Conservation (phyloP, 2,329 filamentous ascomycete genomes). For the Aspergillus ochraceoroseus region DNA sequence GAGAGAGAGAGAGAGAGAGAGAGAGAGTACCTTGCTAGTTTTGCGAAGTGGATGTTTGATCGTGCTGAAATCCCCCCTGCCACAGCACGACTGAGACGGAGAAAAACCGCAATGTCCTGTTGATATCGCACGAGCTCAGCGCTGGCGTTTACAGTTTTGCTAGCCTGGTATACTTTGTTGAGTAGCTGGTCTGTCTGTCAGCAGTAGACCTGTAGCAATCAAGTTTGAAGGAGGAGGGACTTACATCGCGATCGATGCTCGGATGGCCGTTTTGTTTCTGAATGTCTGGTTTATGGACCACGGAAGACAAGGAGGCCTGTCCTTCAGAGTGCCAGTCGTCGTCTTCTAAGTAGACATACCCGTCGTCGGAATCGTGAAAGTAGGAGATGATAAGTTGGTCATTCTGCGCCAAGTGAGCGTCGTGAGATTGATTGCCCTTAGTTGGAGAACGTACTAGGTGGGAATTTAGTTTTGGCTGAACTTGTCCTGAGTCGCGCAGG, state of each 20-base stretch:
- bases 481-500: conserved; percentile 30
- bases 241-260: conserved; percentile 26
- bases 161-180: conserved; percentile 55
- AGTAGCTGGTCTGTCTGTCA: conserved; percentile 40
- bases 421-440: background rate
- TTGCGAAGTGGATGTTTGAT: conserved; percentile 72
- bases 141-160: conserved; percentile 58
- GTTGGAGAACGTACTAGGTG: conserved; percentile 37
- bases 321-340: conserved; percentile 38
- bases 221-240: background rate
- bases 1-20: background rate
- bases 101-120: conserved; percentile 79
- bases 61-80: conserved; percentile 69
- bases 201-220: background rate
- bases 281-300: conserved; percentile 30
- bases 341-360: conserved; percentile 70
- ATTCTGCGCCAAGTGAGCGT: conserved; percentile 45
- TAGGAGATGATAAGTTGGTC: conserved; percentile 87
- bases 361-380: conserved; percentile 68
- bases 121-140: conserved; percentile 79
- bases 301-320: conserved; percentile 35
- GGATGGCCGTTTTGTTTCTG: conserved; percentile 18
- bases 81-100: conserved; percentile 82
- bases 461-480: conserved; percentile 34
- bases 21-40: conserved; percentile 54